Conservation (phyloP, 208 protist genomes). For the Porcisia deanei region DNA sequence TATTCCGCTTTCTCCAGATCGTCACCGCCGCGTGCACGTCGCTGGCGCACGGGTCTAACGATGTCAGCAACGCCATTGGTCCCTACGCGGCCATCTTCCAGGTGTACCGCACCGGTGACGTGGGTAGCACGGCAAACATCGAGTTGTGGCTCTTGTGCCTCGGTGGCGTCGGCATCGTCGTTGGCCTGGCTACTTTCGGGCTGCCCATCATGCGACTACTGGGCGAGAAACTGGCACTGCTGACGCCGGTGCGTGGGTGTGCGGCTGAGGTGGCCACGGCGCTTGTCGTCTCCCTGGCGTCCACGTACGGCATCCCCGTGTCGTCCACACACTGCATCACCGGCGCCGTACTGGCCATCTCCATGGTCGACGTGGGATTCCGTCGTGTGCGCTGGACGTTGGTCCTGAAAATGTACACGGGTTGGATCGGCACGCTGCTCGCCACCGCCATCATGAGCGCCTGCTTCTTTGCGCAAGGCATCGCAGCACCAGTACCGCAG, state of each 20-base stretch:
- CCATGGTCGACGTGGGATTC: slow-evolving; percentile 54
- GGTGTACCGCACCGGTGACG: slow-evolving; percentile 46
- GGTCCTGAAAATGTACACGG: slow-evolving; percentile 53
- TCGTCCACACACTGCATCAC: slow-evolving; percentile 90
- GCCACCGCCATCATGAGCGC: slow-evolving; percentile 51
- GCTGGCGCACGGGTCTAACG: slow-evolving; percentile 68
- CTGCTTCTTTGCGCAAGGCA: slow-evolving; percentile 59
- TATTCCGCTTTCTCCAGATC: slow-evolving; percentile 70
- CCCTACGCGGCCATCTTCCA: slow-evolving; percentile 64
- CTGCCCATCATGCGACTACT: slow-evolving; percentile 54
- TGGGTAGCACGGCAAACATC: slow-evolving; percentile 27
- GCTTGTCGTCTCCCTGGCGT: slow-evolving; percentile 69
- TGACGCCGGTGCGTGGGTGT: slow-evolving; percentile 63
- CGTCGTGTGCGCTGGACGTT: slow-evolving; percentile 44
- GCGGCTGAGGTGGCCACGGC: slow-evolving; percentile 63
- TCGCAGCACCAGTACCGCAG: slow-evolving; percentile 32
- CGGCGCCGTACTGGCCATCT: slow-evolving; percentile 68
- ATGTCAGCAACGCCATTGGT: slow-evolving; percentile 74
- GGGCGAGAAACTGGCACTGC: slow-evolving; percentile 43
- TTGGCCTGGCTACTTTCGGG: slow-evolving; percentile 68
- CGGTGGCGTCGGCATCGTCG: slow-evolving; percentile 64
- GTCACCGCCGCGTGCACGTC: slow-evolving; percentile 68
- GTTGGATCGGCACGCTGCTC: slow-evolving; percentile 54
- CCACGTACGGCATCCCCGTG: slow-evolving; percentile 67
- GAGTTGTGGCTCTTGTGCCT: slow-evolving; percentile 61